Evolutionary conservation across 2,329 filamentous ascomycete species (phyloP), one percentile per base, ranked within the genome.

Genomic region (Xylaria sp.): DNA sequence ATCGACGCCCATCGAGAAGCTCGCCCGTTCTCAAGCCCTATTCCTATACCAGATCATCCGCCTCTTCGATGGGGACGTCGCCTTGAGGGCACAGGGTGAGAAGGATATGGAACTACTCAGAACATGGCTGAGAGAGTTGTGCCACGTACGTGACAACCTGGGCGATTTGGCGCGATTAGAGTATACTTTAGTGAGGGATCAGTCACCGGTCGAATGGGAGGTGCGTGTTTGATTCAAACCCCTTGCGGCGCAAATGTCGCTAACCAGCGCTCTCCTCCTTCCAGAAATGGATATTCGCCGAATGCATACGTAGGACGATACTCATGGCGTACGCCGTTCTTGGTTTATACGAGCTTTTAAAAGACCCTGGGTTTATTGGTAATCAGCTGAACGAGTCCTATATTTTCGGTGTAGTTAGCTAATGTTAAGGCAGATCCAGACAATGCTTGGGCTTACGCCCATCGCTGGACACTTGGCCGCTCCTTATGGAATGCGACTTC

Each of bases 231-330:
- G 31, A 2, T 56, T 56, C 26, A 46, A 20, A 49, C 33, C 31
- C 23, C 13, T 31, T 26, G n/a, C 5, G 9, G 15, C 15, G 11
- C 15, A 23, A 4, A 31, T 20, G 1, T 7, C 36, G 20, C 54
- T 66, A n/a, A 62, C 38, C 5, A 26, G 0, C 2, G 9, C 17
- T 38, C 23, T 33, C n/a, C 13, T n/a, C 28, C 33, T 61, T 17
- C 10, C 57, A 80, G 78, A 71, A 73, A 68, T 80, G 78, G 78
- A 76, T 79, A 59, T 80, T 79, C 38, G 74, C 76, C 59, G 78
- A 80, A 64, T 79, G 74, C 13, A 65, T 79, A 17, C 74, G 77
- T 4, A 73, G 78, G 62, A 80, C 78, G 2, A 75, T 79, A 40
- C 31, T 79, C 6, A 77, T 79, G 60, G 70, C 75, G n/a, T 74